These are phyloP conservation scores for Puccinia brachypodii DNA, from an alignment of 1,284 basidiomycete species.

Conservation along the genomic window DNA sequence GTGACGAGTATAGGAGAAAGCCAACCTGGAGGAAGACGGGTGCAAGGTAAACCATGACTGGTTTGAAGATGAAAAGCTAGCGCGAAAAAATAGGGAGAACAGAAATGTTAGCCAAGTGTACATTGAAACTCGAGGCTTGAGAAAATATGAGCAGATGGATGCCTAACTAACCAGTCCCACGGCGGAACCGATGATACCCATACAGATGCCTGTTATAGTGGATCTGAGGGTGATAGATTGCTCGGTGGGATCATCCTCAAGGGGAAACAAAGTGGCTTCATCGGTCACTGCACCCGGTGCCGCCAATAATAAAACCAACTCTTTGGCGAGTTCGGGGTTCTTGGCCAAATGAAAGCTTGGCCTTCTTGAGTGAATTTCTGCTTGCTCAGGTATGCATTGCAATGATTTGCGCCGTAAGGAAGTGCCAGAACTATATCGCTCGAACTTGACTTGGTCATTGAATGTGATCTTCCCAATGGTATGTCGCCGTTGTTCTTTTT, in stretches of 20 bases:
- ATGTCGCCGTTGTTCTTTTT: not conserved
- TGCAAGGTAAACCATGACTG: conserved; percentile 22
- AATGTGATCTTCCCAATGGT: not conserved
- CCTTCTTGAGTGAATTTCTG: not conserved
- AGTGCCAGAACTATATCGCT: not conserved
- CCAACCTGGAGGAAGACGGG: conserved; percentile 40
- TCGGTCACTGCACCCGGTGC: not conserved
- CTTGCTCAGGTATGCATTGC: not conserved
- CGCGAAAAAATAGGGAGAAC: too few relatives aligned
- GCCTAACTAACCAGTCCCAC: not conserved
- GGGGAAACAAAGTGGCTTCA: conserved; percentile 15
- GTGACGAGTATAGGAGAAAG: not conserved
- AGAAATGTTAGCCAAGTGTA: too few relatives aligned
- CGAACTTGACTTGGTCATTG: not conserved
- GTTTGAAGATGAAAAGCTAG: conserved; percentile 45
- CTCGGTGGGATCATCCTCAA: conserved; percentile 1
- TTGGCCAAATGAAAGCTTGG: not conserved
- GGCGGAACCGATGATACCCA: conserved; percentile 7
- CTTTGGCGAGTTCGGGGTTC: not conserved
- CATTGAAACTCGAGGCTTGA: not conserved
- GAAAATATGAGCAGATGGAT: not conserved
- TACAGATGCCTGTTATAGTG: not conserved
- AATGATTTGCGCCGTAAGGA: not conserved
- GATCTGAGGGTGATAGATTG: conserved; percentile 10
- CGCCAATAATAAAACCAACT: not conserved